Base-by-base conservation (phyloP, 164 flowering plant species). In the Echeveria elegans region DNA sequence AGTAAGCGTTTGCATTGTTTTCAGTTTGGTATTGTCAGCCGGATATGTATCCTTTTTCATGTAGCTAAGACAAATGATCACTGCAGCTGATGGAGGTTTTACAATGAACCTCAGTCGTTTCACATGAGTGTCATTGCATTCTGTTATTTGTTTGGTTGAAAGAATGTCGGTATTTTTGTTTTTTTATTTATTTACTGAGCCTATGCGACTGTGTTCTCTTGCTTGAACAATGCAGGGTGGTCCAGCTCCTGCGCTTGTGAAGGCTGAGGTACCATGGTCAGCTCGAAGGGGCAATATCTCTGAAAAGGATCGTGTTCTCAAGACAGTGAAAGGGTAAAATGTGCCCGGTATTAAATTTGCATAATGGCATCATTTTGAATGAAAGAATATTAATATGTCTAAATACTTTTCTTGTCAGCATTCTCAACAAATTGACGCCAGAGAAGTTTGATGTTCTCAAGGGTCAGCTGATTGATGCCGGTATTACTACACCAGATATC, bases 181-280 rank as follows among this genome's bases (percentile, higher is more conserved):
- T 7, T 7, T 34, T 34, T 34, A 7, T 34, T 14, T 40, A 15
- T 40, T 40, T 40, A 7, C 11, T 40, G 45, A 8, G 15, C 11
- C 11, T 40, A 2, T 40, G 45, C n/a, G n/a, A n/a, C 8, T 14
- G 11, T 40, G 45, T 40, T 40, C 45, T 40, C 45, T 7, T 40
- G 2, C 11, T 40, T 9, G 2, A 40, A 7, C 2, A 12, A 40
- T 40, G 11, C 45, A 40, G 45, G 45, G 14, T 40, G 45, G 45
- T 14, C 45, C 45, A 71, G 71, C 86, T 69, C 79, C 96, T 52
- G 75, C 82, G 71, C 79, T 88, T 19, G 66, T 79, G 40, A 88
- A 85, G 72, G 94, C 96, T 73, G 90, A 86, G 70, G 85, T 86
- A 28, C 96, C 96, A 56, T 90, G 96, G 96, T 86, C 94, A 28